phyloP scores from a whole-genome alignment of 176 grass and related monocot genomes.

The Oryza meridionalis region DNA sequence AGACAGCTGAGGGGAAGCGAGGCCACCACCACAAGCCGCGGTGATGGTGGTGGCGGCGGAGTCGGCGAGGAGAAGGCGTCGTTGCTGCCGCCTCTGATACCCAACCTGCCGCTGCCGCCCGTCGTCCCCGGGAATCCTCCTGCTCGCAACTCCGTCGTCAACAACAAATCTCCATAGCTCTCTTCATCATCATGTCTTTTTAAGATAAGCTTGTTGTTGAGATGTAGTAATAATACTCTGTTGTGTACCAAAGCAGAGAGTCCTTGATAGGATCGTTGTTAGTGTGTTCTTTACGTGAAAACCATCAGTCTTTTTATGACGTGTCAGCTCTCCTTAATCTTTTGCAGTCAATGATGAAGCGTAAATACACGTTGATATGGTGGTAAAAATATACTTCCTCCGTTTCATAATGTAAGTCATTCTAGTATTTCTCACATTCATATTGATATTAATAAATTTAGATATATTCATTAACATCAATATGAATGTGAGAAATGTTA shows the following conservation, averaged over 20 bases:
- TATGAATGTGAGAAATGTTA: too few species aligned
- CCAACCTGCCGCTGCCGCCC: neutral
- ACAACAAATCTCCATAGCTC: neutral
- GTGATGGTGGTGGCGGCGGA: neutral
- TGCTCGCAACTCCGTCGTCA: neutral
- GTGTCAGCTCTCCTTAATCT: too few species aligned
- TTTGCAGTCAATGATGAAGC: neutral
- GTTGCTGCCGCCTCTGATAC: neutral
- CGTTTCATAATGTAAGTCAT: too few species aligned
- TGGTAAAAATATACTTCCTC: too few species aligned
- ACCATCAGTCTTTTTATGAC: neutral
- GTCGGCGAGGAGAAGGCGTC: neutral
- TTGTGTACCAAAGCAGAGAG: too few species aligned
- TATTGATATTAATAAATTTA: too few species aligned
- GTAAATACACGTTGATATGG: too few species aligned
- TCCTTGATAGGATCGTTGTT: neutral
- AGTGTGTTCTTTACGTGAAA: neutral
- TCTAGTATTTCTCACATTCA: too few species aligned
- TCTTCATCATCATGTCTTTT: neutral
- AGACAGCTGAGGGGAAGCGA: neutral
- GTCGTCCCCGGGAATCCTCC: conserved; percentile 19
- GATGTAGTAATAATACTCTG: too few species aligned
- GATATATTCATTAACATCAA: too few species aligned
- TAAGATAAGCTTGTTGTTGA: neutral
- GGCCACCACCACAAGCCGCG: too few species aligned